These are phyloP conservation scores for Tripterygium wilfordii DNA, from an alignment of 177 flowering plant genomes.

Conservation along the genomic window DNA sequence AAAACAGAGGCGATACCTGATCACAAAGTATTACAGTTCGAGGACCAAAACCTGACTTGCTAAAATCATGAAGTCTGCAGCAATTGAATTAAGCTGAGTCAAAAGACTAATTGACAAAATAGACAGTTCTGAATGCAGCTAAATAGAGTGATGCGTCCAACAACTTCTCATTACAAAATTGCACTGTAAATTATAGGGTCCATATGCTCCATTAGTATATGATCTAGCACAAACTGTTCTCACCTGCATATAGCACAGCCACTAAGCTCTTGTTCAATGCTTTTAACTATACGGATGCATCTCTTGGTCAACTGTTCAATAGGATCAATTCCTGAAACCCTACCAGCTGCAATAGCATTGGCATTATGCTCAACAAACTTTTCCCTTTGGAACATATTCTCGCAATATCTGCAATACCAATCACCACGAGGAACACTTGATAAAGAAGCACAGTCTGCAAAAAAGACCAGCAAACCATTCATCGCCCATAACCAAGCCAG, in stretches of 20 bases:
- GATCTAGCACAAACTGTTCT: neutral
- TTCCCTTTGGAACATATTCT: constrained; percentile 46
- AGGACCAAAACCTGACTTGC: constrained; percentile 67
- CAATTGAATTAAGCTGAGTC: neutral
- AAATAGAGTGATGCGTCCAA: too few relatives aligned
- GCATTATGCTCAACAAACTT: constrained; percentile 40
- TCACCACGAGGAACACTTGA: constrained; percentile 49
- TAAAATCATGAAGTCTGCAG: constrained; percentile 65
- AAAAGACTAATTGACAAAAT: too few relatives aligned
- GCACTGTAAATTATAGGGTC: too few relatives aligned
- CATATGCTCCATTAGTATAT: neutral
- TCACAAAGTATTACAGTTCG: constrained; percentile 88
- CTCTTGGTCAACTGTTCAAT: constrained; percentile 57
- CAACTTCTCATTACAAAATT: too few relatives aligned
- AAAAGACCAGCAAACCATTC: too few relatives aligned
- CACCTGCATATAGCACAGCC: constrained; percentile 89
- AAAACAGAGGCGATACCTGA: constrained; percentile 47
- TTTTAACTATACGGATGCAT: constrained; percentile 75
- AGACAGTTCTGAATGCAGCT: too few relatives aligned
- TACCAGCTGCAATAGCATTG: constrained; percentile 83
- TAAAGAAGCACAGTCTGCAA: constrained; percentile 58
- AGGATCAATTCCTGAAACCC: constrained; percentile 65
- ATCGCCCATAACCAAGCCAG: too few relatives aligned
- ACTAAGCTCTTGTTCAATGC: constrained; percentile 55
- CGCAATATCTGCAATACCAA: constrained; percentile 66